Conservation (phyloP, 2,329 filamentous ascomycete genomes). For the Neocucurbitaria cava region DNA sequence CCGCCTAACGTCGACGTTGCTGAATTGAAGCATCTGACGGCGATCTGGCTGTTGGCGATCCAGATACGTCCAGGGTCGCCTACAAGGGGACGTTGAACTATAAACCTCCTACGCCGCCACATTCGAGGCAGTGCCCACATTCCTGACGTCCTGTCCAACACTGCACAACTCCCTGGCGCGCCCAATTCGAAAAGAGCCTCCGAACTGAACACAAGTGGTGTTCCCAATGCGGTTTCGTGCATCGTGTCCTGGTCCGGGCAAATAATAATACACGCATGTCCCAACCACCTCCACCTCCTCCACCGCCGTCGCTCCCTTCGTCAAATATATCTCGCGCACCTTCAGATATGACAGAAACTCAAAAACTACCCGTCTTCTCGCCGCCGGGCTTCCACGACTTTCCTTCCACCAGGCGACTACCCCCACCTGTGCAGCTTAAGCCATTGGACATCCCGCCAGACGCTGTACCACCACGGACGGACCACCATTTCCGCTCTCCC, state of each 20-base stretch:
- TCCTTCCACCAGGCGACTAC: slow-evolving; percentile 49
- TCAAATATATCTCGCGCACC: slow-evolving; percentile 43
- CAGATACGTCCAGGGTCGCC: slow-evolving; percentile 46
- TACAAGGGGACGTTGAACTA: slow-evolving; percentile 41
- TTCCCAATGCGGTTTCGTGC: slow-evolving; percentile 51
- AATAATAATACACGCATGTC: slow-evolving; percentile 54
- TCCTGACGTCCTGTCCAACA: slow-evolving; percentile 49
- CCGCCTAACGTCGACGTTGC: slow-evolving; percentile 46
- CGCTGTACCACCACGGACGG: slow-evolving; percentile 46
- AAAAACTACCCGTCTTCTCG: slow-evolving; percentile 52
- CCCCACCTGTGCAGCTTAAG: slow-evolving; percentile 50
- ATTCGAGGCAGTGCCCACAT: slow-evolving; percentile 47
- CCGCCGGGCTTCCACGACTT: slow-evolving; percentile 50
- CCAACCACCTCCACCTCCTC: slow-evolving; percentile 50
- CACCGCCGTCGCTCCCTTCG: slow-evolving; percentile 52
- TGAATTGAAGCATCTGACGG: slow-evolving; percentile 41
- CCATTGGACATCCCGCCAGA: slow-evolving; percentile 49
- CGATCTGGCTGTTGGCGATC: slow-evolving; percentile 49
- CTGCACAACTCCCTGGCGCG: slow-evolving; percentile 47
- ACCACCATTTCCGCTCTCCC: slow-evolving; percentile 49
- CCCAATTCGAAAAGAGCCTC: slow-evolving; percentile 44
- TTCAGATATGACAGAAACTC: slow-evolving; percentile 55
- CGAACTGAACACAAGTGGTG: slow-evolving; percentile 44
- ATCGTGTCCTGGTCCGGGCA: slow-evolving; percentile 49
- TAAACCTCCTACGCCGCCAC: slow-evolving; percentile 50